Evolutionary conservation across 2,329 filamentous ascomycete species (phyloP), one percentile per base, ranked within the genome.

Genomic region (Lasiodiplodia sp.): DNA sequence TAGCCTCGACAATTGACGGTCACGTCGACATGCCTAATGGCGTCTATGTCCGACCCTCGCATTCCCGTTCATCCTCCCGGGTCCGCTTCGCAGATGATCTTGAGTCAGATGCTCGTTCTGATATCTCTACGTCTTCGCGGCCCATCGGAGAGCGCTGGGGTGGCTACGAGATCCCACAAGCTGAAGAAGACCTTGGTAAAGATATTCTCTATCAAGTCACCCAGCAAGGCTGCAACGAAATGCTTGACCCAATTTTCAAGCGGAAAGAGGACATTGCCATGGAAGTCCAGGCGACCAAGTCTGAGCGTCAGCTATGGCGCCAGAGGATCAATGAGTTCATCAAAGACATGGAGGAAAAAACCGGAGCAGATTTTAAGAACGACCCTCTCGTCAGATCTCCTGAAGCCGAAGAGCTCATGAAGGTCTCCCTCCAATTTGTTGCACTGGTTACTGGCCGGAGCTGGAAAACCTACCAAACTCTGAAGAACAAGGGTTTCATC

Each of bases 191-290:
- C 77, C 89, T 93, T 6, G 93, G 93, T 47, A 93, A 91, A 73
- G 93, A 98, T 76, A 91, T 97, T 4, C 83, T 98, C 1, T 97
- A 97, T 75, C 92, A 97, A 77, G 89, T 96, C 38, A 94, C 93
- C 0, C 94, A 97, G 78, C 92, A 97, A 78, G 92, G 93, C 0
- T 93, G 97, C 81, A 97, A 98, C 75, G 94, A 98, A 79, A 84
- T 98, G 2, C 87, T 99, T 0, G 93, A 98, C 75, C 86, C 89
- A 1, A 85, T 99, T 0, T 99, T 99, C 82, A 91, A 91, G 72
- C 84, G 86, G 4, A 91, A 91, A 71, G 95, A 98, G 78, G 90
- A 94, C 71, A 78, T 92, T 21, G 90, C 93, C 1, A 81, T 96
- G 69, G 86, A 88, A 67, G 90, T 89, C 12, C 86, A 87, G 23